Evolutionary conservation across 768 basidiomycete genomes (phyloP), one percentile per base, ranked within the genome.

Genomic region (Boletus edulis): DNA sequence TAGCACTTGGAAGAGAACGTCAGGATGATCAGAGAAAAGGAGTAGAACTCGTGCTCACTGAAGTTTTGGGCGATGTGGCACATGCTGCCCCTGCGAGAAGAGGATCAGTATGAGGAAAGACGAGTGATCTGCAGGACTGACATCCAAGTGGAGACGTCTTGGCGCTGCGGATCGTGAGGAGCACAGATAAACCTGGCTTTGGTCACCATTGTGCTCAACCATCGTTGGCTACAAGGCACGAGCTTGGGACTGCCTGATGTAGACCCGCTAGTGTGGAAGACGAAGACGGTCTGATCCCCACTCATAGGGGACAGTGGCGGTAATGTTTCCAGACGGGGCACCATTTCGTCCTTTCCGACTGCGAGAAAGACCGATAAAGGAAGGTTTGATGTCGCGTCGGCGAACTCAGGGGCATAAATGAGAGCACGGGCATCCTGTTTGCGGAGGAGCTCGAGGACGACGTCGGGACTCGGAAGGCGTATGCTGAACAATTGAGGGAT

Each of bases 201-300:
- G n/a, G 75, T 62, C 49, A 84, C 71, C 3, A 80, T 81, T n/a
- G 79, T 70, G 56, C 81, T 71, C 29, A 91, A 58, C 89, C 89
- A 91, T 29, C 72, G 78, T 60, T 81, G 83, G 62, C 73, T 86
- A 71, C 85, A 85, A 15, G 82, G 87, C 0, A 91, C 85, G 27
- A 91, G 82, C 64, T 89, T 91, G 0, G 89, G 89, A 63, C 82
- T 86, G 46, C 88, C 89, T n/a, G 87, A 90, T 8, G 89, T 91
- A 38, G 88, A 90, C 15, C 89, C 89, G 55, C 84, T 86, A 11
- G 89, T 90, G 68, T 89, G 89, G 76, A 89, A 91, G 50, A 89
- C 74, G 75, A 90, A 83, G 44, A 78, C 78, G 27, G 75, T 68
- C 49, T 85, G 83, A 52, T 74, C 70, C 32, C 60, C 71, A 49